Conservation (phyloP, 139 green algal species). For the Chlorella sp. region DNA sequence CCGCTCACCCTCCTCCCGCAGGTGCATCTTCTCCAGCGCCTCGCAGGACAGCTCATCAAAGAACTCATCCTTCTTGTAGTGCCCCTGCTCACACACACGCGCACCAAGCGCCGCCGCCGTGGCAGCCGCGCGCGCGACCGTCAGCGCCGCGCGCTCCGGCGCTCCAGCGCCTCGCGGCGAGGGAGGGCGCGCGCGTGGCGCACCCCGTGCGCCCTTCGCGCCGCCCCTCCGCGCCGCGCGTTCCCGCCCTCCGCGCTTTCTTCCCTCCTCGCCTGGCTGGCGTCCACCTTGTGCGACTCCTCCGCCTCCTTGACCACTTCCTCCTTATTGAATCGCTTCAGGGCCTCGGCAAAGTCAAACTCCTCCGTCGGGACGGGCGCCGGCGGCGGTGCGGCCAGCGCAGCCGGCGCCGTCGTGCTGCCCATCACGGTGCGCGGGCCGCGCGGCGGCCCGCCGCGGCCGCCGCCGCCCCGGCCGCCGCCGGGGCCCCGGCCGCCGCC, state of each 20-base stretch:
- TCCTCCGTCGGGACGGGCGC: constrained; percentile 64
- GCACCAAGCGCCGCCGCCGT: too few relatives aligned
- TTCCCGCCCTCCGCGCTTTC: too few relatives aligned
- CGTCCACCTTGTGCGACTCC: constrained; percentile 18
- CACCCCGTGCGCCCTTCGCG: too few relatives aligned
- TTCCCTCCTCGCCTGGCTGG: too few relatives aligned
- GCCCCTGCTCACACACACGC: constrained; percentile 1
- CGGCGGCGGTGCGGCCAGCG: constrained; percentile 9
- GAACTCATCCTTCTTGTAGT: constrained; percentile 82
- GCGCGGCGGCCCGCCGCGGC: constrained; percentile 1
- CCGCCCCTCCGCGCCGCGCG: too few relatives aligned
- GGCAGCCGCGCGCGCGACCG: too few relatives aligned
- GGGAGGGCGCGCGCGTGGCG: too few relatives aligned
- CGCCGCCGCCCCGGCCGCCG: neutral
- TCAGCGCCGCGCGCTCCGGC: too few relatives aligned
- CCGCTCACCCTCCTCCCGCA: constrained; percentile 4
- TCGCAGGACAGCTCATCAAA: constrained; percentile 89
- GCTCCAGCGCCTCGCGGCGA: too few relatives aligned
- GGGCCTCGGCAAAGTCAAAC: constrained; percentile 85
- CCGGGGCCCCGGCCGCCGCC: constrained; percentile 10
- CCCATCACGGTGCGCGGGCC: neutral
- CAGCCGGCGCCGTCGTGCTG: constrained; percentile 8
- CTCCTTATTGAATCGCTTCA: constrained; percentile 88
- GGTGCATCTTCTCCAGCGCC: constrained; percentile 61
- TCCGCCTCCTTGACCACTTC: constrained; percentile 50